Evolutionary conservation across 805 yeast genomes (phyloP), one percentile per base, ranked within the genome.

Genomic region (Saccharomycopsis fodiens): DNA sequence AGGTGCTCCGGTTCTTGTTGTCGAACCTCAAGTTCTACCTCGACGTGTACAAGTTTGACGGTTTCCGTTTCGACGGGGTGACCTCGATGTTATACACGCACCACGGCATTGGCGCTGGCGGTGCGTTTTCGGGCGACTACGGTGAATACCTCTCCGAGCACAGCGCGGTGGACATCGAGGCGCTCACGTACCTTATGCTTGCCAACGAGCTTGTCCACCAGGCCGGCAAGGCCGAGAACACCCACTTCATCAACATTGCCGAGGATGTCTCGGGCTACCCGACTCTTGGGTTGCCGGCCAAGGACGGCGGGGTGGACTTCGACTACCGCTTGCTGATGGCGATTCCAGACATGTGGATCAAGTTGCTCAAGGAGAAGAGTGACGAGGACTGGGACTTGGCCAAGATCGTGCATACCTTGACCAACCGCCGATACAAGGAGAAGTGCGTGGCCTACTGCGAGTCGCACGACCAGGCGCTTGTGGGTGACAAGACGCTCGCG

Each of bases 231-330:
- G 35, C 51, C 5, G 66, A 73, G 44, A 62, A 68, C 30, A 67
- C 74, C 12, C 66, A 70, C 45, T 78, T 83, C 54, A 74, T 84
- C 7, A 77, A 95, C 1, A 83, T 91, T 54, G 97, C 97, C 3
- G 98, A 91, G 63, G 98, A 91, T 61, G 98, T 91, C 39, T 82
- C 93, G 41, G 98, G 98, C 8, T 91, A 91, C 82, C 98, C 98
- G 29, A 88, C 97, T 1, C 67, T 93, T 46, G 91, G 97, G 63
- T 63, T 85, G 46, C 80, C 93, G 4, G 72, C 85, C 42, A 43
- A 55, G 0, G 60, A 68, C 20, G 97, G 97, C 41, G 98, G 98
- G 47, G 80, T 84, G 51, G 98, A 97, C 0, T 91, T 91, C 58
- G 93, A 89, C 61, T 91, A 91, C 63, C 72, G 97, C 52, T 70